Conservation (phyloP, 116 monocot genomes). For the Phalaenopsis hybrid region DNA sequence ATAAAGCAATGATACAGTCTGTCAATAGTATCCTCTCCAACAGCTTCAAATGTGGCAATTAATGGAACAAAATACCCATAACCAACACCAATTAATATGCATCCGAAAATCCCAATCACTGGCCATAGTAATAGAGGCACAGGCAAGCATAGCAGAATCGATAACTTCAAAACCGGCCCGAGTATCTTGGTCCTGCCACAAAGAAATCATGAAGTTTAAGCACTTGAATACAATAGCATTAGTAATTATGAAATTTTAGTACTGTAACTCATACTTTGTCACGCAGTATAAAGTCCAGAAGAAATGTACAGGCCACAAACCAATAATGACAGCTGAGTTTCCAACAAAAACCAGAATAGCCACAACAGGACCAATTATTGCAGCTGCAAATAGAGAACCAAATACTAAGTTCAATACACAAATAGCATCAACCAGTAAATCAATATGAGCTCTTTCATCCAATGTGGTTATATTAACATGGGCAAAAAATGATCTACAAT, state of each 20-base stretch:
- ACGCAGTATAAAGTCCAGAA: conserved; percentile 78
- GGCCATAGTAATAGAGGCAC: conserved; percentile 52
- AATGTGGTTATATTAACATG: background rate
- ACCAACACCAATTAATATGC: conserved; percentile 58
- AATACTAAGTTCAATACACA: background rate
- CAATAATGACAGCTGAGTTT: conserved; percentile 63
- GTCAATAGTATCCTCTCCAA: conserved; percentile 38
- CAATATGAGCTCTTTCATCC: background rate
- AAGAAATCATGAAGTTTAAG: background rate
- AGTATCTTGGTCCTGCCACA: conserved; percentile 59
- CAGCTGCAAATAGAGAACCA: conserved; percentile 30
- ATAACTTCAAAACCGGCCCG: conserved; percentile 51
- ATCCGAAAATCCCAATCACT: conserved; percentile 45
- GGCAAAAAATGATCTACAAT: background rate
- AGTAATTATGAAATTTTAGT: background rate
- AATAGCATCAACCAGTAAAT: background rate
- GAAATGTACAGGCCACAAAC: conserved; percentile 87
- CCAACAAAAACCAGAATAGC: conserved; percentile 42
- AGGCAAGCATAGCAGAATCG: conserved; percentile 39
- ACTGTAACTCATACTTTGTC: conserved; percentile 25
- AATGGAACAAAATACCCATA: conserved; percentile 67
- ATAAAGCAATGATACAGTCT: conserved; percentile 63
- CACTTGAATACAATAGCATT: background rate
- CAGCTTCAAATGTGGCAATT: conserved; percentile 73
- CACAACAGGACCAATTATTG: conserved; percentile 45